These are phyloP conservation scores for Apiospora sp. DNA, from an alignment of 2,329 filamentous ascomycete species.

Conservation along the genomic window DNA sequence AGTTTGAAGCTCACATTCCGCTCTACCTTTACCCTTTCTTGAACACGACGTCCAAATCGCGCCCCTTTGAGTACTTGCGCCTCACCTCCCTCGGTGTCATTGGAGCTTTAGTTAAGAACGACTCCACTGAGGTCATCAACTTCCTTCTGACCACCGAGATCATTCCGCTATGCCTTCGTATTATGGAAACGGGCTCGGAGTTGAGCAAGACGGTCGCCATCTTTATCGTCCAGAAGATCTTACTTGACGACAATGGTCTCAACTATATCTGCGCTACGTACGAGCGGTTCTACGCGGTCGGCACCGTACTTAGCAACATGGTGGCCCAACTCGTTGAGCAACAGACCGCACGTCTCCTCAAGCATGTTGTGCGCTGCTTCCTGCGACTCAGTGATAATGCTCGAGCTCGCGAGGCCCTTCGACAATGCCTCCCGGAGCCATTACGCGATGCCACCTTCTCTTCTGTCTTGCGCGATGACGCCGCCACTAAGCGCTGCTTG, in stretches of 20 bases:
- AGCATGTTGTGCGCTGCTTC: slow-evolving; percentile 98
- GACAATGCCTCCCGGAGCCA: slow-evolving; percentile 97
- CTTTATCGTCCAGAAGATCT: slow-evolving; percentile 99
- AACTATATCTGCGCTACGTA: slow-evolving; percentile 99
- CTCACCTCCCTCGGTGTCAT: slow-evolving; percentile 96
- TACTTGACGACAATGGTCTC: slow-evolving; percentile 94
- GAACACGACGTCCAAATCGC: slow-evolving; percentile 97
- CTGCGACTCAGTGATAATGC: slow-evolving; percentile 95
- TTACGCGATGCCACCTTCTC: slow-evolving; percentile 98
- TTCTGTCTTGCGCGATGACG: slow-evolving; percentile 93
- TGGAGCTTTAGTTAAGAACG: slow-evolving; percentile 96
- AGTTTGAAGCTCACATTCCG: slow-evolving; percentile 84
- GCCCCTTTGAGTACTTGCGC: slow-evolving; percentile 96
- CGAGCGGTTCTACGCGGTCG: slow-evolving; percentile 97
- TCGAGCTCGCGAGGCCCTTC: slow-evolving; percentile 89
- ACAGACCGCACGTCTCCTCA: slow-evolving; percentile 92
- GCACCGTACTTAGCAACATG: slow-evolving; percentile 98
- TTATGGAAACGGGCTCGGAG: slow-evolving; percentile 99
- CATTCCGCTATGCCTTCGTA: slow-evolving; percentile 94
- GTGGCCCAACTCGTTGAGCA: slow-evolving; percentile 97
- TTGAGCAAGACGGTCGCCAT: slow-evolving; percentile 99
- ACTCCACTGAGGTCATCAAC: slow-evolving; percentile 98
- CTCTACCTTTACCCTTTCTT: slow-evolving; percentile 98
- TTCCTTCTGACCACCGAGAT: slow-evolving; percentile 98
- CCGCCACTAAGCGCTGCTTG: slow-evolving; percentile 95